Evolutionary conservation across 192 early-diverging fungal species (phyloP).

Genomic region (Podila horticola): DNA sequence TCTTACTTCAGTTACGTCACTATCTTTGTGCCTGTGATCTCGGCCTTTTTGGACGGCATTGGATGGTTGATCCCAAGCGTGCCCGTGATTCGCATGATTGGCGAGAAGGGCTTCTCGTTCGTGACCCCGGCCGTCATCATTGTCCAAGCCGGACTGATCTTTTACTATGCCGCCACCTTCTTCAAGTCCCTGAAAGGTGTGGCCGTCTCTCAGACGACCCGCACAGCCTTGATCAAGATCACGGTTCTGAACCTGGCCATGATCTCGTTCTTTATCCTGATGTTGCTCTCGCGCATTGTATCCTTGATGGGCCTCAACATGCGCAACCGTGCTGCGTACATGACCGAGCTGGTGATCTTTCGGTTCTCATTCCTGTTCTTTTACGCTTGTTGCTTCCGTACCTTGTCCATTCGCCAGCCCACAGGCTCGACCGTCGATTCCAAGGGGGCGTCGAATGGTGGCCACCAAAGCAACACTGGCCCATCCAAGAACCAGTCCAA

Average conservation of each 20-base stretch:
- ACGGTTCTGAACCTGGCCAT: slow-evolving; percentile 50
- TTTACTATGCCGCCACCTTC: slow-evolving; percentile 42
- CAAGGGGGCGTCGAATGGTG: slow-evolving; percentile 10
- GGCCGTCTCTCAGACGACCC: slow-evolving; percentile 34
- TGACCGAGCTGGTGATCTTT: slow-evolving; percentile 36
- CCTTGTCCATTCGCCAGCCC: slow-evolving; percentile 41
- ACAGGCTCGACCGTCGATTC: slow-evolving; percentile 45
- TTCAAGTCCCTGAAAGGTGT: slow-evolving; percentile 42
- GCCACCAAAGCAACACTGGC: background rate
- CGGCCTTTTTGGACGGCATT: slow-evolving; percentile 42
- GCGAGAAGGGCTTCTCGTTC: slow-evolving; percentile 37
- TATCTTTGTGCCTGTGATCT: slow-evolving; percentile 35
- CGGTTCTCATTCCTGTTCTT: slow-evolving; percentile 50
- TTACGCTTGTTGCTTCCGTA: slow-evolving; percentile 46
- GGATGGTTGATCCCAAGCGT: slow-evolving; percentile 43
- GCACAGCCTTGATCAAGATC: slow-evolving; percentile 41
- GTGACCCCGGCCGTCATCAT: slow-evolving; percentile 40
- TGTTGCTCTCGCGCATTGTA: slow-evolving; percentile 42
- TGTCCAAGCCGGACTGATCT: slow-evolving; percentile 35
- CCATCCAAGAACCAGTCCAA: slow-evolving; percentile 19
- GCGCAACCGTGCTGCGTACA: slow-evolving; percentile 30
- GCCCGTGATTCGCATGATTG: slow-evolving; percentile 41
- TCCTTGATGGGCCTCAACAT: slow-evolving; percentile 42
- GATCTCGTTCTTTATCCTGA: slow-evolving; percentile 51
- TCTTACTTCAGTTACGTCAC: slow-evolving; percentile 34